phyloP scores from a whole-genome alignment of 257 asterid species.

The Nicotiana paniculata region DNA sequence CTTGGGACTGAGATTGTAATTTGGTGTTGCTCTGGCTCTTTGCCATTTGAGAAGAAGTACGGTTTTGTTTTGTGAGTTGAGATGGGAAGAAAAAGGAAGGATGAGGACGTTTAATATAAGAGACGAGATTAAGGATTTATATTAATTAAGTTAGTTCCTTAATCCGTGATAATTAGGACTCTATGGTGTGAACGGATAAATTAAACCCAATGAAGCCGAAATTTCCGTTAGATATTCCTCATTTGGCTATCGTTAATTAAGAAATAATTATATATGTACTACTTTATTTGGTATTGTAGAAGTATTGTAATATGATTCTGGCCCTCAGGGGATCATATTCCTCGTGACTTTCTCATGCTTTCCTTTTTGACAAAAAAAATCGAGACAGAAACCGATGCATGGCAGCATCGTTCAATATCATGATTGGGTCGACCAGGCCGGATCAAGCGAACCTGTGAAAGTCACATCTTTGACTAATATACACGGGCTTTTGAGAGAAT shows the following conservation, averaged over 20 bases:
- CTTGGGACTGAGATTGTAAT: not conserved
- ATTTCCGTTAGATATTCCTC: constrained; percentile 2
- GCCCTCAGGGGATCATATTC: constrained; percentile 7
- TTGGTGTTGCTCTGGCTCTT: not conserved
- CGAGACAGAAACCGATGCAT: no score
- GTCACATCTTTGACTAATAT: no score
- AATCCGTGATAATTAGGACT: not conserved
- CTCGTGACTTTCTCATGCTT: not conserved
- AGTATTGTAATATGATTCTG: not conserved
- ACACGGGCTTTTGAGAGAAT: no score
- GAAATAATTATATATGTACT: not conserved
- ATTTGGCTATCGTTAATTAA: not conserved
- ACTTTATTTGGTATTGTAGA: not conserved
- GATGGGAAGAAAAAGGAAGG: not conserved
- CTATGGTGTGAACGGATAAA: not conserved
- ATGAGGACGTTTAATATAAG: not conserved
- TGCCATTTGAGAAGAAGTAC: not conserved
- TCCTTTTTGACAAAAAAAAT: not conserved
- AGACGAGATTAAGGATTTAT: not conserved
- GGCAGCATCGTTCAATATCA: no score
- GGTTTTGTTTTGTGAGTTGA: not conserved
- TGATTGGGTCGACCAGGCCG: no score
- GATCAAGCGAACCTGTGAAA: no score
- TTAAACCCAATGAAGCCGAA: not conserved
- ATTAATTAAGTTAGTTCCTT: not conserved